Evolutionary conservation across 2,329 filamentous ascomycete genomes (phyloP), one percentile per base, ranked within the genome.

Genomic region (Colletotrichum agaves): DNA sequence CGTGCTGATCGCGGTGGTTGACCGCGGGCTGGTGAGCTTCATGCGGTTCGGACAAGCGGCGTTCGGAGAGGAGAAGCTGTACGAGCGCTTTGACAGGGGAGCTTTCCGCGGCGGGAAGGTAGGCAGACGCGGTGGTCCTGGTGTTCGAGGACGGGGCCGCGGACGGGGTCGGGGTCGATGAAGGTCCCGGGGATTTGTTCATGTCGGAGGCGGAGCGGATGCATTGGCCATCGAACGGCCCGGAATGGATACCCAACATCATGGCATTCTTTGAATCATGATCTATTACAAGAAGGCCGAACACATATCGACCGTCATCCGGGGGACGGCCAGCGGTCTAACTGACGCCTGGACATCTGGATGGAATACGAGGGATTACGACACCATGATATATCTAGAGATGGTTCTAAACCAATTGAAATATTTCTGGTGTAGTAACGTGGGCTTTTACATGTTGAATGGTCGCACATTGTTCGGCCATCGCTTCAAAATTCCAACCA

Each of bases 21-120:
- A 98, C 76, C 88, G 93, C 70, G 96, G 96, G 0, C 85, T 98
- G 21, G 91, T 94, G 50, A 98, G 95, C 77, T 98, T 95, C 76
- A 83, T 98, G 74, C 84, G 92, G 23, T 85, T 98, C 66, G 89
- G 87, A 1, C 94, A 98, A 81, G 90, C 89, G 11, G 90, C 90
- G 1, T 98, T 98, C 79, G 90, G 85, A 0, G 86, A 88, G 70
- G 93, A 97, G 78, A 88, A 81, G 77, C 74, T 97, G 41, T 93
- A 89, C 73, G 88, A 90, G 74, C 80, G 87, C 58, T 85, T 85
- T 71, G 81, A 84, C 75, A 74, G 67, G 71, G 71, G 69, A 49
- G 77, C 62, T 73, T 78, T 43, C 73, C 79, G 76, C 71, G 83
- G 76, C 71, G 81, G 73, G 69, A 79, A 75, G 60, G 75, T 77